These are phyloP conservation scores for Fistulifera solaris DNA, from an alignment of 108 stramenopile species.

Conservation along the genomic window DNA sequence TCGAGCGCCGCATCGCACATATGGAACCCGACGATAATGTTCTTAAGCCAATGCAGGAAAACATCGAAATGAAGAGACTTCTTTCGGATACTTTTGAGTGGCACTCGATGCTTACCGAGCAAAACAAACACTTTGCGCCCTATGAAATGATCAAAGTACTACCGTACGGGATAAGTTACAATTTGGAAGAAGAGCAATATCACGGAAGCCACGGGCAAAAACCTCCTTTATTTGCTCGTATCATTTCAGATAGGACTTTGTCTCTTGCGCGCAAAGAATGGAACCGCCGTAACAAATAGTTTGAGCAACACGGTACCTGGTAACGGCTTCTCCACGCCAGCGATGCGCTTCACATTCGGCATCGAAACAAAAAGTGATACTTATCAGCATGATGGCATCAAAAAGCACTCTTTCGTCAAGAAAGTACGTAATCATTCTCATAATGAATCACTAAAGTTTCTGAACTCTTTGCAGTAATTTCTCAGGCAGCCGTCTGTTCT, in stretches of 20 bases:
- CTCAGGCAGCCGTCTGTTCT: too few relatives aligned
- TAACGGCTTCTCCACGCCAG: too few relatives aligned
- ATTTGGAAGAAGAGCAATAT: slow-evolving; percentile 5
- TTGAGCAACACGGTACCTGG: too few relatives aligned
- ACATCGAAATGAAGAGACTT: slow-evolving; percentile 21
- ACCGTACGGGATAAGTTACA: slow-evolving; percentile 6
- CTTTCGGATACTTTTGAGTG: slow-evolving; percentile 64
- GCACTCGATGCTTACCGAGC: slow-evolving; percentile 48
- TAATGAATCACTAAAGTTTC: too few relatives aligned
- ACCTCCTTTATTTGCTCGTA: slow-evolving; percentile 24
- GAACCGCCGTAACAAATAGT: not conserved
- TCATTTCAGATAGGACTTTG: slow-evolving; percentile 39
- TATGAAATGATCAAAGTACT: slow-evolving; percentile 13
- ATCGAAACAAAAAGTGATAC: too few relatives aligned
- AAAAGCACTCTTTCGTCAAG: too few relatives aligned
- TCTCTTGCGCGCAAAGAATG: slow-evolving; percentile 23
- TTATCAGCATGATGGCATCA: too few relatives aligned
- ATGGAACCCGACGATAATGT: slow-evolving; percentile 34
- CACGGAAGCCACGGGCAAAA: too few relatives aligned
- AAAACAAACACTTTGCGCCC: slow-evolving; percentile 19
- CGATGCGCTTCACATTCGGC: too few relatives aligned
- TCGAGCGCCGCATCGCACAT: slow-evolving; percentile 44
- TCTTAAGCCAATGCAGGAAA: slow-evolving; percentile 17
- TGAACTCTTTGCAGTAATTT: too few relatives aligned
- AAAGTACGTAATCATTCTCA: too few relatives aligned